These are phyloP conservation scores for Polyplosphaeria fusca DNA, from an alignment of 495 filamentous ascomycete species.

Conservation along the genomic window DNA sequence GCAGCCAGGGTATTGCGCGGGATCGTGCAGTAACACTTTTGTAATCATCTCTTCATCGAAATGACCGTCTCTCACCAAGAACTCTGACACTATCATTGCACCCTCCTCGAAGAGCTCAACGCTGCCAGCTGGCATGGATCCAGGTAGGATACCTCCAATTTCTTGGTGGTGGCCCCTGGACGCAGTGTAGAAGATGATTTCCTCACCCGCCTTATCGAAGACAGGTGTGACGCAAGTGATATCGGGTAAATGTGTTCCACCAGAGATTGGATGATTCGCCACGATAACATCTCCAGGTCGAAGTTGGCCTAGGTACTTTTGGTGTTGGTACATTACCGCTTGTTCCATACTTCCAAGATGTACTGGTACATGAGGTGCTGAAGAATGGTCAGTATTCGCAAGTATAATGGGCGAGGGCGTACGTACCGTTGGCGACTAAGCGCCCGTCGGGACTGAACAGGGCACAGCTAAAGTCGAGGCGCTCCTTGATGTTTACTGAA, in stretches of 20 bases:
- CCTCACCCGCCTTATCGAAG: slow-evolving; percentile 10
- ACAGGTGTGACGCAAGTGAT: slow-evolving; percentile 21
- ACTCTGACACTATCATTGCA: slow-evolving; percentile 37
- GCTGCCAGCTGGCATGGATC: slow-evolving; percentile 36
- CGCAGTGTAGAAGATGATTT: slow-evolving; percentile 39
- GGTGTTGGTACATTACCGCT: slow-evolving; percentile 19
- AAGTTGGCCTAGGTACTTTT: slow-evolving; percentile 10
- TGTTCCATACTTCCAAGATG: slow-evolving; percentile 22
- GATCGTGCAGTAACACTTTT: slow-evolving; percentile 34
- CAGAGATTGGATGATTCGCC: slow-evolving; percentile 21
- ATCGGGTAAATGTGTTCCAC: slow-evolving; percentile 23
- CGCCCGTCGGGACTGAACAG: slow-evolving; percentile 13
- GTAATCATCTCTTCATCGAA: slow-evolving; percentile 41
- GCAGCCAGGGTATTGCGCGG: slow-evolving; percentile 37
- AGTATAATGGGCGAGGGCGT: too few species aligned
- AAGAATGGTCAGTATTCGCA: too few species aligned
- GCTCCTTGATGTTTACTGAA: slow-evolving; percentile 24
- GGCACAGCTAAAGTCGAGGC: slow-evolving; percentile 23
- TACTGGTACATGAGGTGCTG: slow-evolving; percentile 20
- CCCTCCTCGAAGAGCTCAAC: slow-evolving; percentile 40
- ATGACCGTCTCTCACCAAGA: slow-evolving; percentile 34
- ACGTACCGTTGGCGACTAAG: slow-evolving; percentile 25
- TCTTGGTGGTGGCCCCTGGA: slow-evolving; percentile 40
- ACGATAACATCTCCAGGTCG: slow-evolving; percentile 17
- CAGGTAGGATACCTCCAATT: slow-evolving; percentile 37